Evolutionary conservation across 1,284 basidiomycete genomes (phyloP).

Genomic region (Marasmius tenuissimus): DNA sequence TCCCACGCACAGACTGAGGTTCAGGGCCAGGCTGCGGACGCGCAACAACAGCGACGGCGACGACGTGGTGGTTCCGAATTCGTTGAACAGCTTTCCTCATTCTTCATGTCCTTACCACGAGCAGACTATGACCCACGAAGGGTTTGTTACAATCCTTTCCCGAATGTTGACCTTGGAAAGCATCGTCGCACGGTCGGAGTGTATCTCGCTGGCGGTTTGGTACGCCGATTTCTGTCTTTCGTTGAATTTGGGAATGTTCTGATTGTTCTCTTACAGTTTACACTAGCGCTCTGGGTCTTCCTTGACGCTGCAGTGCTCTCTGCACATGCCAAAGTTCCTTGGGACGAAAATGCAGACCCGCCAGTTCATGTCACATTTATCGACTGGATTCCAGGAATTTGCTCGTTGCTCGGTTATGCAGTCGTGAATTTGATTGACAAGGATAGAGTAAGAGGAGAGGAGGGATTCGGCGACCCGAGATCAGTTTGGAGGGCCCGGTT

Average conservation of each 20-base stretch:
- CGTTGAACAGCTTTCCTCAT: neutral
- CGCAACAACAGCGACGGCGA: neutral
- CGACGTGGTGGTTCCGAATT: no score
- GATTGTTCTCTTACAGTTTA: constrained; percentile 61
- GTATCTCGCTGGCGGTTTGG: constrained; percentile 88
- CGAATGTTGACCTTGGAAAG: constrained; percentile 28
- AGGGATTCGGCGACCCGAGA: constrained; percentile 74
- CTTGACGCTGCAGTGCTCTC: constrained; percentile 92
- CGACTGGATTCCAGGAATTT: constrained; percentile 96
- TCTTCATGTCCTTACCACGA: constrained; percentile 11
- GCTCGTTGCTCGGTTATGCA: constrained; percentile 91
- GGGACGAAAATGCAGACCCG: constrained; percentile 54
- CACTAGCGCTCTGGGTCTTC: constrained; percentile 94
- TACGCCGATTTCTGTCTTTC: constrained; percentile 41
- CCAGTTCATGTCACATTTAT: constrained; percentile 88
- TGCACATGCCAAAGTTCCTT: constrained; percentile 73
- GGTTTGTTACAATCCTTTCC: constrained; percentile 14
- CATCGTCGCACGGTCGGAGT: constrained; percentile 84
- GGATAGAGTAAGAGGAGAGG: constrained; percentile 83
- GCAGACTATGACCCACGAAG: constrained; percentile 13
- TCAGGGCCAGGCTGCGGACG: neutral
- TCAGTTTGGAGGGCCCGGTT: constrained; percentile 90
- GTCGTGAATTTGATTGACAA: constrained; percentile 96
- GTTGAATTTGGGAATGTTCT: neutral
- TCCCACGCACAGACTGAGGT: neutral